These are phyloP conservation scores for Raffaelea albimanens DNA, from an alignment of 2,329 filamentous ascomycete genomes.

Conservation along the genomic window DNA sequence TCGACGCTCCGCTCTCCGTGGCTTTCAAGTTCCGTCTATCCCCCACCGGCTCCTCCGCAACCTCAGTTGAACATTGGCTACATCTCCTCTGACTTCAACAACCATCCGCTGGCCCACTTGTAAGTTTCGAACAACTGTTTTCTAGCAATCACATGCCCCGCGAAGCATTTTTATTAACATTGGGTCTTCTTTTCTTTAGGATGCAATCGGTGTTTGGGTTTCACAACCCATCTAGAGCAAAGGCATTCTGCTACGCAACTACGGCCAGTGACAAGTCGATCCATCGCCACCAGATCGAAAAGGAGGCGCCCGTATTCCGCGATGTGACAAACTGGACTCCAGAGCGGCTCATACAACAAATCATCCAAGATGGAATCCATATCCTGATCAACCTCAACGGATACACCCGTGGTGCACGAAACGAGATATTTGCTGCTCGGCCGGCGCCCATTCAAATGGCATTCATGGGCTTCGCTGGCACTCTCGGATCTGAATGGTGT, in stretches of 20 bases:
- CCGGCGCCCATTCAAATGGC: conserved; percentile 98
- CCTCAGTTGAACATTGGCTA: conserved; percentile 90
- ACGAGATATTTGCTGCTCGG: conserved; percentile 92
- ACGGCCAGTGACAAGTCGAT: conserved; percentile 81
- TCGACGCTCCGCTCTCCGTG: conserved; percentile 80
- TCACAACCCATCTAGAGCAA: conserved; percentile 63
- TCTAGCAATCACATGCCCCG: too few species aligned
- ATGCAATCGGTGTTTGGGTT: conserved; percentile 99
- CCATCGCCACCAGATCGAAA: conserved; percentile 87
- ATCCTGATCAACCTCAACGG: conserved; percentile 97
- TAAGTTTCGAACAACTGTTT: conserved; percentile 31
- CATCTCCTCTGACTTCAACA: conserved; percentile 97
- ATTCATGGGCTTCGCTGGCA: conserved; percentile 98
- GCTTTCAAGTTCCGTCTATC: conserved; percentile 72
- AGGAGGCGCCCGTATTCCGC: conserved; percentile 80
- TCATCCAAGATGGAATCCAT: conserved; percentile 80
- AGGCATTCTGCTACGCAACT: conserved; percentile 92
- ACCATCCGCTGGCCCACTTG: conserved; percentile 90
- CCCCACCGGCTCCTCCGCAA: conserved; percentile 72
- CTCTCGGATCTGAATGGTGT: conserved; percentile 94
- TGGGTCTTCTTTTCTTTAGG: conserved; percentile 22
- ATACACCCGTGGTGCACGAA: conserved; percentile 91
- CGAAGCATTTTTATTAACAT: too few species aligned
- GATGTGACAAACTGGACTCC: conserved; percentile 83
- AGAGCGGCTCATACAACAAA: conserved; percentile 76